These are phyloP conservation scores for Aspergillus funiculosus DNA, from an alignment of 495 filamentous ascomycete genomes.

Conservation along the genomic window DNA sequence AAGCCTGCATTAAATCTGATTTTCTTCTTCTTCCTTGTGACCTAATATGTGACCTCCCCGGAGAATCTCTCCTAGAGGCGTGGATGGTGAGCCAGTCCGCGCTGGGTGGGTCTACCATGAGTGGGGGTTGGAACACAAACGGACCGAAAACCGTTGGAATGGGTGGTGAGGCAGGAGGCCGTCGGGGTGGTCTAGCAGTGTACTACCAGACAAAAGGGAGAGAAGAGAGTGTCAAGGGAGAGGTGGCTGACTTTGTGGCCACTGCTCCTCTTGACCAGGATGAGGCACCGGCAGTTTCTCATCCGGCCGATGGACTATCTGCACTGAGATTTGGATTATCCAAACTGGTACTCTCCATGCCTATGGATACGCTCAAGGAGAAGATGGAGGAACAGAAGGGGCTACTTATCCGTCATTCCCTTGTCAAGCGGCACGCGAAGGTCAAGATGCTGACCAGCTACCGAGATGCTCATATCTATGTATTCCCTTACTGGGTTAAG, in stretches of 20 bases:
- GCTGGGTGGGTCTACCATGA: constrained; percentile 44
- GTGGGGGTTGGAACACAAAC: constrained; percentile 24
- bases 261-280: constrained; percentile 56
- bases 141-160: constrained; percentile 34
- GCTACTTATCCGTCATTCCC: constrained; percentile 63
- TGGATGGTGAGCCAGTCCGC: constrained; percentile 84
- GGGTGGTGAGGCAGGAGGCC: constrained; percentile 49
- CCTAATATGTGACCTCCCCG: constrained; percentile 82
- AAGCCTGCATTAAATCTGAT: constrained; percentile 66
- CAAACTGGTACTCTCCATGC: constrained; percentile 65
- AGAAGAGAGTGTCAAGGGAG: constrained; percentile 69
- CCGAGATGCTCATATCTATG: constrained; percentile 86
- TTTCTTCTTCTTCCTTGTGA: constrained; percentile 93
- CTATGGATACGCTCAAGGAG: constrained; percentile 81
- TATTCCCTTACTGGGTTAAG: constrained; percentile 87
- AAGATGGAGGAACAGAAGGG: constrained; percentile 63
- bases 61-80: constrained; percentile 71
- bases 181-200: constrained; percentile 74
- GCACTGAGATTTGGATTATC: constrained; percentile 60
- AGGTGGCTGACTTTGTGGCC: constrained; percentile 85
- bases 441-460: constrained; percentile 71
- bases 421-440: constrained; percentile 65
- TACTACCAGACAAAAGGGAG: constrained; percentile 80
- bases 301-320: constrained; percentile 43
- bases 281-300: constrained; percentile 45